Evolutionary conservation across 139 green algal species (phyloP).

Genomic region (Pseudopediastrum boryanum): DNA sequence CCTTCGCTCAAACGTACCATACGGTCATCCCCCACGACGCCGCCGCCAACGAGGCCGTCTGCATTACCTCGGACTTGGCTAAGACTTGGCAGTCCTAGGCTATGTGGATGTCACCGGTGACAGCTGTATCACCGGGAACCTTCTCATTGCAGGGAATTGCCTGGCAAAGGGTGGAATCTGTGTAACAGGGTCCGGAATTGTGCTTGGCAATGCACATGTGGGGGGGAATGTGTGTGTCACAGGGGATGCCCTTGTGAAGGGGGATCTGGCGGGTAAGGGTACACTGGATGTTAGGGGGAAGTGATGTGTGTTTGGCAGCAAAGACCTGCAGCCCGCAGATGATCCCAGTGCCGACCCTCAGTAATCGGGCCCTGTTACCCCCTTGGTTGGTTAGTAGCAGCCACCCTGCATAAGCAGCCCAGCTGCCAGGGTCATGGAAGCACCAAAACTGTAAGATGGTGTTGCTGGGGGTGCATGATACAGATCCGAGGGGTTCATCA

Average conservation of each 20-base stretch:
- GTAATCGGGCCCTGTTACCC: no score
- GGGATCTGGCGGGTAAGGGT: not conserved
- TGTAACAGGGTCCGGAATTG: not conserved
- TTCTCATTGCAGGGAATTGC: not conserved
- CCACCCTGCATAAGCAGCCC: no score
- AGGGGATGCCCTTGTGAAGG: not conserved
- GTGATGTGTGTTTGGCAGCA: conserved; percentile 1
- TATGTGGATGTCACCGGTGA: not conserved
- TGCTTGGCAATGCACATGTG: not conserved
- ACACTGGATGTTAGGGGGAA: not conserved
- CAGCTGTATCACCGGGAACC: conserved; percentile 2
- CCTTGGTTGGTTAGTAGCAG: no score
- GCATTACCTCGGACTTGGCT: conserved; percentile 7
- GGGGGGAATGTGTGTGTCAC: conserved; percentile 4
- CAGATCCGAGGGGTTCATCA: no score
- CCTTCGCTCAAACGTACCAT: not conserved
- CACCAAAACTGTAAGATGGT: no score
- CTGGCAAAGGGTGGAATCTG: not conserved
- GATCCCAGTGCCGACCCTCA: no score
- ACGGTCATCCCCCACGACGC: conserved; percentile 1
- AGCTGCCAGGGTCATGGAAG: no score
- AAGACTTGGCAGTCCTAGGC: not conserved
- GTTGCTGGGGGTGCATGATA: no score
- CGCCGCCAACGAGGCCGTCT: not conserved
- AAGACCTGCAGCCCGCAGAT: not conserved